Evolutionary conservation across 768 basidiomycete species (phyloP), one percentile per base, ranked within the genome.

Genomic region (Xerocomus brunneocitrinus): DNA sequence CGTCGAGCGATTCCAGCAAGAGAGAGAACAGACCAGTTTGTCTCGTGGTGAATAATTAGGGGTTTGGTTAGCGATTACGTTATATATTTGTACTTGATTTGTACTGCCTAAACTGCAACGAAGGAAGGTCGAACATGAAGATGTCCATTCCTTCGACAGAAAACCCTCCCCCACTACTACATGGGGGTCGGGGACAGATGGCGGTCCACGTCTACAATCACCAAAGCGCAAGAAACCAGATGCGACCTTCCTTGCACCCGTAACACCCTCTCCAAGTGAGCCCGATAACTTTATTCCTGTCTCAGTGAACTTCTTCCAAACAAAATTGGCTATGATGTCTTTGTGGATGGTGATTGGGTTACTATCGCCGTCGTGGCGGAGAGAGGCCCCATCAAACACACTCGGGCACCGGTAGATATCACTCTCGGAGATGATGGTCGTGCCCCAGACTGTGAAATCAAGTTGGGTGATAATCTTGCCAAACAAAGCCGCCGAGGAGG

Each of bases 351-450:
- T 3, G 97, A 98, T 68, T 98, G 92, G 89, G 80, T 98, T 39
- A 95, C 94, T 6, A 91, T 99, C 43, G 95, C 92, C 2, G 95
- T 98, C 5, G 84, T 99, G 13, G 95, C 94, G 3, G 92, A 95
- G 67, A 82, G 93, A 22, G 86, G 92, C 3, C 86, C 84, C 7
- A 74, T 95, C 64, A 84, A 81, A 58, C 80, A 84, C 59, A 90
- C 78, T 44, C 80, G 79, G 53, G 84, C 86, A 30, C 87, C 87
- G 46, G 81, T 86, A n/a, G 68, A 65, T 36, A 66, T 77, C 12
- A 66, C 79, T 7, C 79, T 71, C 31, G 70, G 67, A 10, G 75
- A 74, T 25, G 79, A 82, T 45, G 78, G 75, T 6, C 58, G 49
- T 28, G 73, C 71, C 16, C 73, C 73, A 2, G 72, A 68, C 12